Conservation (phyloP, 176 grass and related monocot species). For the Musa schizocarpa region DNA sequence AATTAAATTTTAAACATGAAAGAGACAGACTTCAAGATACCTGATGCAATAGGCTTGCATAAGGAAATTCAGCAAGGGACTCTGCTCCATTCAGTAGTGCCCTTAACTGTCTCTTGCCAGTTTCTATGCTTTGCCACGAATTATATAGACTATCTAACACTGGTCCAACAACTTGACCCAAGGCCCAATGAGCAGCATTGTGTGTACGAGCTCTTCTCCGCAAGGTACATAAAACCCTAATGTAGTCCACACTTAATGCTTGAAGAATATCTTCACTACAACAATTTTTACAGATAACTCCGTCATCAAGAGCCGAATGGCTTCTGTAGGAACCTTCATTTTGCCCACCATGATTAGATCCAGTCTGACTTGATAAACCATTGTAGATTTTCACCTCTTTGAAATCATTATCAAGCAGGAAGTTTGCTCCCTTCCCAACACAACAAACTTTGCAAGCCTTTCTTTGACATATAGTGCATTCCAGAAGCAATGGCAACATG, state of each 20-base stretch:
- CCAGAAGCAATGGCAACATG: constrained; percentile 34
- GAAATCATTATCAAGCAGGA: constrained; percentile 63
- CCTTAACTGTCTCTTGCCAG: constrained; percentile 61
- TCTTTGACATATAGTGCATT: constrained; percentile 69
- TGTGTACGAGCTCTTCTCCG: constrained; percentile 54
- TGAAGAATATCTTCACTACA: constrained; percentile 58
- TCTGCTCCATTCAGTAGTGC: constrained; percentile 73
- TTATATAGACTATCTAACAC: constrained; percentile 30
- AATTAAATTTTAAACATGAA: neutral
- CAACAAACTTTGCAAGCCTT: constrained; percentile 80
- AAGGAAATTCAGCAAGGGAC: constrained; percentile 92
- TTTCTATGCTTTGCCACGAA: constrained; percentile 36
- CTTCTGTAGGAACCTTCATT: constrained; percentile 42
- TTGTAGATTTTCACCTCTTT: constrained; percentile 79
- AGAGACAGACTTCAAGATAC: constrained; percentile 23
- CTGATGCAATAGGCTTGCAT: constrained; percentile 72
- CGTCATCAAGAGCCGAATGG: constrained; percentile 55
- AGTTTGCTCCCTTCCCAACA: constrained; percentile 87
- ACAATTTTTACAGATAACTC: constrained; percentile 80
- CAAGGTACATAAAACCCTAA: constrained; percentile 68
- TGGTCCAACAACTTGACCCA: constrained; percentile 56
- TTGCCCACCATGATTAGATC: constrained; percentile 29
- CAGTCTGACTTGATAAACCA: constrained; percentile 27
- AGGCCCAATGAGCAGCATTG: constrained; percentile 42
- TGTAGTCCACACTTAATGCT: constrained; percentile 84